A percentile compares a stretch with the other conserved stretches of the same genome.
Evolutionary conservation across 2,329 filamentous ascomycete genomes (phyloP).

Genomic region (Colletotrichum truncatum): DNA sequence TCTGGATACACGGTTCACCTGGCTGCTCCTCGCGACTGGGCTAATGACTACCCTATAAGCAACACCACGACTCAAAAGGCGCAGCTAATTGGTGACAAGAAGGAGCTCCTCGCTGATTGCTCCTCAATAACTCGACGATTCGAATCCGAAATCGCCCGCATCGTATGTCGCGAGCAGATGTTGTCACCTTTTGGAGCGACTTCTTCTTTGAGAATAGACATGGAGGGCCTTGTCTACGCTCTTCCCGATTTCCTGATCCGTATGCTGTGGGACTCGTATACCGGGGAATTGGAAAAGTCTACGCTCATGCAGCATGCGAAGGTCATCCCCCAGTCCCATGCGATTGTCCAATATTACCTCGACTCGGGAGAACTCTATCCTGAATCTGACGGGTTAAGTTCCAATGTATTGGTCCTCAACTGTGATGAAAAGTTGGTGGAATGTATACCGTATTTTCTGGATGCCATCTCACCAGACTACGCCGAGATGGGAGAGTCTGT

Average conservation of each 20-base stretch:
- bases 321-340: neutral
- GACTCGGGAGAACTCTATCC: neutral
- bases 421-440: neutral
- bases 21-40: neutral
- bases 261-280: neutral
- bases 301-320: neutral
- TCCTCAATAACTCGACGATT: neutral
- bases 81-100: neutral
- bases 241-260: neutral
- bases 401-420: neutral
- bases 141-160: neutral
- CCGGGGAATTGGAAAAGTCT: neutral
- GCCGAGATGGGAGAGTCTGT: neutral
- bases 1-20: neutral
- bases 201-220: neutral
- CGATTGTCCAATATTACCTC: neutral
- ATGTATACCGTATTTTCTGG: neutral
- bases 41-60: neutral
- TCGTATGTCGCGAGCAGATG: neutral
- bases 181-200: neutral
- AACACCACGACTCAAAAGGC: neutral
- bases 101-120: neutral
- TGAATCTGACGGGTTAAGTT: neutral
- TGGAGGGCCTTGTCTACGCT: neutral
- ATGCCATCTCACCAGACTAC: neutral